Evolutionary conservation across 2,329 filamentous ascomycete species (phyloP), one percentile per base, ranked within the genome.

Genomic region (Aspergillus neotritici): DNA sequence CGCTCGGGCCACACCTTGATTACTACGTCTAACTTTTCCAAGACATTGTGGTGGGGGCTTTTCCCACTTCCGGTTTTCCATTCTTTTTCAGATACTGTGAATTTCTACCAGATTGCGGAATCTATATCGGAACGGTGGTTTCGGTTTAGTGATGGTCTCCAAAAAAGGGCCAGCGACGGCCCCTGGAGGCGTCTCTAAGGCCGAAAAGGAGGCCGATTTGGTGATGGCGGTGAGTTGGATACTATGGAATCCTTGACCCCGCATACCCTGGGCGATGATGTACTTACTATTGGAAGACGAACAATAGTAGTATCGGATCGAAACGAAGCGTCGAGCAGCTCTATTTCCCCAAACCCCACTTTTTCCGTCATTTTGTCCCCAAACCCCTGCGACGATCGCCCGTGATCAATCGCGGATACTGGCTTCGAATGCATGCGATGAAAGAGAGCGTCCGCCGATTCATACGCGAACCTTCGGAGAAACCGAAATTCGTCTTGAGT

Each of bases 291-390:
- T 34, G 25, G 29, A 45, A 86, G 79, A 96, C 89, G 45, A 95
- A 95, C 63, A 90, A 83, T 62, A 91, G 86, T 66, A 94, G 87
- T 59, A 95, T 95, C 54, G 84, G 90, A 12, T 95, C 89, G 11
- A 96, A 96, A 64, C 76, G 89, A 53, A 93, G 88, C 56, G 90
- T 96, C n/a, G 89, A 95, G 61, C 83, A 83, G 54, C 72, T 94
- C 11, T 96, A 96, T 65, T 84, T 86, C 60, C 76, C 84, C 30
- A 82, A 94, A 57, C 79, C 85, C 21, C 86, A 94, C 62, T 94
- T 87, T 70, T 91, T 93, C 55, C 83, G 86, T 36, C 84, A 87
- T 60, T 96, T 96, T 65, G 87, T 94, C 29, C 83, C 79, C 53
- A 94, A 90, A 63, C 85, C 86, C 53, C 83, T 88, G 64, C 76